Evolutionary conservation across 1,284 basidiomycete species (phyloP).

Genomic region (Pisolithus thermaeus): DNA sequence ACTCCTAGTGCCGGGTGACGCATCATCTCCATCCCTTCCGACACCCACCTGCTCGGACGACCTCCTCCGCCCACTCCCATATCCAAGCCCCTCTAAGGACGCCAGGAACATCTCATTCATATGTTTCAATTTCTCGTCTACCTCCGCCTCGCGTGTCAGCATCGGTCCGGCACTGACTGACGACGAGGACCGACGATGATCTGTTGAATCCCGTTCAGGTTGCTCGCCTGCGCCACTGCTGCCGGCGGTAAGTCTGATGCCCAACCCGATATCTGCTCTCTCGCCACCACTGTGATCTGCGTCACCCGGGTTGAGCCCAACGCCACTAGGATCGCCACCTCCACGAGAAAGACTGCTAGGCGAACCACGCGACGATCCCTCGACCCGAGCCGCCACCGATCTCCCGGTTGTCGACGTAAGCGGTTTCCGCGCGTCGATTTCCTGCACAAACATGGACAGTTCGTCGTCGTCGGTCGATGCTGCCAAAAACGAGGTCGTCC

Average conservation of each 20-base stretch:
- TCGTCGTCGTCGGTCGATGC: constrained; percentile 64
- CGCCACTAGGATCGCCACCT: too few species aligned
- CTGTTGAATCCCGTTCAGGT: constrained; percentile 8
- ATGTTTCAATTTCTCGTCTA: constrained; percentile 53
- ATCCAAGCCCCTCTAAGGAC: constrained; percentile 49
- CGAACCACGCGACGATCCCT: constrained; percentile 3
- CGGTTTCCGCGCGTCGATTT: constrained; percentile 64
- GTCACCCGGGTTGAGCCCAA: neutral
- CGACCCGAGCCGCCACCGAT: neutral
- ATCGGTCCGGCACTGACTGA: constrained; percentile 33
- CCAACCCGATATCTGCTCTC: constrained; percentile 5
- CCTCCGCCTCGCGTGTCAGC: constrained; percentile 54
- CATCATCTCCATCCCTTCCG: constrained; percentile 8
- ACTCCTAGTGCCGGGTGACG: constrained; percentile 3
- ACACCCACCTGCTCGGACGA: constrained; percentile 7
- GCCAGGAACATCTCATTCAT: constrained; percentile 63
- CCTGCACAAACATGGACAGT: constrained; percentile 67
- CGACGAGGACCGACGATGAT: constrained; percentile 18
- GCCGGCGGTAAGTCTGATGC: neutral
- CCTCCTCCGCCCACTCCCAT: constrained; percentile 4
- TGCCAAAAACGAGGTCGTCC: constrained; percentile 37
- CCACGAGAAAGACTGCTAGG: too few species aligned
- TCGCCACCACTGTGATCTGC: neutral
- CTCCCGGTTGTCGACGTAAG: constrained; percentile 28
- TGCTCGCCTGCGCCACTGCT: constrained; percentile 7